These are phyloP conservation scores for Rhodotorula kratochvilovae DNA, from an alignment of 768 basidiomycete genomes.

Conservation along the genomic window DNA sequence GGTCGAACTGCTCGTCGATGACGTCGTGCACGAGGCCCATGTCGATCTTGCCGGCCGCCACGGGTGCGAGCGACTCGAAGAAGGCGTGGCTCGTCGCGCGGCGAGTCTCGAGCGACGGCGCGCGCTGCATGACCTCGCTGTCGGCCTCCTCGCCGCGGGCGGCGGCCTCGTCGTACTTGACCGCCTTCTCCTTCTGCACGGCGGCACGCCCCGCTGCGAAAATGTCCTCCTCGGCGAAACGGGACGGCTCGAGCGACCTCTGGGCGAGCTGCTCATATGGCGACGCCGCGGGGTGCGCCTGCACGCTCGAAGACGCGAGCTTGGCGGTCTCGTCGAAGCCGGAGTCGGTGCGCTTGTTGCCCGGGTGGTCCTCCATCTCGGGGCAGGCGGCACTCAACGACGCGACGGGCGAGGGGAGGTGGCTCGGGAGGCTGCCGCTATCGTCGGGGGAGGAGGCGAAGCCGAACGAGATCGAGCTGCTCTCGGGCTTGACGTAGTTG, in stretches of 20 bases:
- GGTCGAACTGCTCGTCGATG: not conserved
- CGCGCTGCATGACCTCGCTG: not conserved
- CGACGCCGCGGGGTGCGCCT: too few species aligned
- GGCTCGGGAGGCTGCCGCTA: not conserved
- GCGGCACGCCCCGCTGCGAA: too few species aligned
- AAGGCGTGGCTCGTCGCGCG: not conserved
- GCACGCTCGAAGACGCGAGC: not conserved
- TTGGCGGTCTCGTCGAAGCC: too few species aligned
- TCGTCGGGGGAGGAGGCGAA: not conserved
- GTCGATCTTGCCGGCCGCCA: not conserved
- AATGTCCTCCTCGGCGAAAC: too few species aligned
- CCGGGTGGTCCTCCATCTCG: not conserved
- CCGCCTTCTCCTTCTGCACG: too few species aligned
- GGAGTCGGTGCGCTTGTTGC: not conserved
- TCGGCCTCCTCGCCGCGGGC: not conserved
- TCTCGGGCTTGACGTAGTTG: not conserved
- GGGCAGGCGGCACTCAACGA: not conserved
- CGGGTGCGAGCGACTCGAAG: not conserved
- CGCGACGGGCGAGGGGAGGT: conserved; percentile 23
- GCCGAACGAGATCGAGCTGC: not conserved
- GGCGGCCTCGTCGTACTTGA: too few species aligned
- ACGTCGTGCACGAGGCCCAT: too few species aligned
- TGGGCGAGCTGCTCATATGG: not conserved
- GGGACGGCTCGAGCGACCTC: too few species aligned
- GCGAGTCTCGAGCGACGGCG: too few species aligned